A percentile compares a stretch with the other conserved stretches of the same genome.
These are phyloP conservation scores for Pleurotus giganteus DNA, from an alignment of 768 basidiomycete species.

Conservation along the genomic window DNA sequence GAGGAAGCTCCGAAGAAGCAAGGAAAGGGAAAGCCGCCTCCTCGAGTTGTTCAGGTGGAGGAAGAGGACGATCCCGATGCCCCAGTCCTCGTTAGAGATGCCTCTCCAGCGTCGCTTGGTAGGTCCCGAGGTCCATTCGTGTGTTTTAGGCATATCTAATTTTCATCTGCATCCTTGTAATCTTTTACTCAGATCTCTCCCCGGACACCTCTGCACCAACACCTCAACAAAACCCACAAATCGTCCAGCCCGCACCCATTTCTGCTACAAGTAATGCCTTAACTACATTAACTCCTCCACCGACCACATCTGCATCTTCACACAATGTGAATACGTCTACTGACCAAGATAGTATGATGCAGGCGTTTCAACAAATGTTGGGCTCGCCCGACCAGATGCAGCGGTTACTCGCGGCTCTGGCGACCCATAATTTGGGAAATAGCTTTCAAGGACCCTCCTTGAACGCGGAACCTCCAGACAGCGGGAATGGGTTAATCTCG, in stretches of 20 bases:
- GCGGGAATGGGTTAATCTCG: no score
- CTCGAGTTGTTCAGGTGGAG: conserved; percentile 31
- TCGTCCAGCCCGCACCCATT: conserved; percentile 16
- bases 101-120: conserved; percentile 21
- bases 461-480: no score
- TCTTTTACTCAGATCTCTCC: not conserved
- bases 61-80: conserved; percentile 36
- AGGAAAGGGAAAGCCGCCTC: conserved; percentile 30
- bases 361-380: conserved; percentile 46
- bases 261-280: conserved; percentile 19
- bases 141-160: no score
- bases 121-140: no score
- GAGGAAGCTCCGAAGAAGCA: conserved; percentile 46
- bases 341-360: conserved; percentile 33
- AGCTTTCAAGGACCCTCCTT: no score
- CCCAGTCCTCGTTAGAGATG: conserved; percentile 6
- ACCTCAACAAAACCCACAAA: conserved; percentile 11
- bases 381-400: conserved; percentile 56
- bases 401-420: conserved; percentile 46
- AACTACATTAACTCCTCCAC: conserved; percentile 16
- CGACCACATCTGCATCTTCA: conserved; percentile 11
- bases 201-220: conserved; percentile 4
- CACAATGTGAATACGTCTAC: conserved; percentile 29
- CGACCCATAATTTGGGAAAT: no score
- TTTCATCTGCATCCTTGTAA: conserved; percentile 5